Conservation (phyloP, 2,329 filamentous ascomycete genomes). For the Tolypocladium paradoxum region DNA sequence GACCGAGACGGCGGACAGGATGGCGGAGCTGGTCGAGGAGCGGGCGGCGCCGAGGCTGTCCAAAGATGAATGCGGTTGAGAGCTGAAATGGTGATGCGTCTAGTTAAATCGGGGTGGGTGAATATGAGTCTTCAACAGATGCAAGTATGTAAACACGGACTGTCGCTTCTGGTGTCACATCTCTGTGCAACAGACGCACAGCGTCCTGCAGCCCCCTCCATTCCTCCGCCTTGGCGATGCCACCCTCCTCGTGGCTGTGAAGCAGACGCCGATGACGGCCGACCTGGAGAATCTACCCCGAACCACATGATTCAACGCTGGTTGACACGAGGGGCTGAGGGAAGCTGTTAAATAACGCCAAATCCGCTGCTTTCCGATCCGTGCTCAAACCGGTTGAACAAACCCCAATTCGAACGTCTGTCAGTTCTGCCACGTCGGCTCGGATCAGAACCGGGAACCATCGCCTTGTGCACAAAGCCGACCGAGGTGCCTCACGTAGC, state of each 20-base stretch:
- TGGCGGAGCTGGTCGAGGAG: slow-evolving; percentile 20
- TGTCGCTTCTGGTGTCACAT: too few species aligned
- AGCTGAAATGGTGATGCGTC: not conserved
- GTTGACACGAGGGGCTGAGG: not conserved
- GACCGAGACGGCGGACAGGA: slow-evolving; percentile 15
- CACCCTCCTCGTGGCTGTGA: not conserved
- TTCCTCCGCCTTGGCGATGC: not conserved
- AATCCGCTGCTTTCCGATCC: not conserved
- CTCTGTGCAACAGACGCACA: not conserved
- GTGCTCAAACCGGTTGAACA: not conserved
- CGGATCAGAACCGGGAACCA: not conserved
- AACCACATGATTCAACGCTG: not conserved
- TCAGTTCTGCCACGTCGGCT: not conserved
- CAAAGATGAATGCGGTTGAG: not conserved
- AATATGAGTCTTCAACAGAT: too few species aligned
- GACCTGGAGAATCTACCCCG: not conserved
- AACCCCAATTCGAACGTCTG: not conserved
- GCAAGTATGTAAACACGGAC: too few species aligned
- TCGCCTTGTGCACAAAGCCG: not conserved
- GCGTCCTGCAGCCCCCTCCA: not conserved
- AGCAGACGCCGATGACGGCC: not conserved
- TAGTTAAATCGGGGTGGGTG: too few species aligned
- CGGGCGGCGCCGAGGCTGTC: slow-evolving; percentile 15
- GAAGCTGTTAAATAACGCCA: not conserved
- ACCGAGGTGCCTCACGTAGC: not conserved